phyloP scores from a whole-genome alignment of 169 alveolate species.

The Cryptosporidium xiaoi region DNA sequence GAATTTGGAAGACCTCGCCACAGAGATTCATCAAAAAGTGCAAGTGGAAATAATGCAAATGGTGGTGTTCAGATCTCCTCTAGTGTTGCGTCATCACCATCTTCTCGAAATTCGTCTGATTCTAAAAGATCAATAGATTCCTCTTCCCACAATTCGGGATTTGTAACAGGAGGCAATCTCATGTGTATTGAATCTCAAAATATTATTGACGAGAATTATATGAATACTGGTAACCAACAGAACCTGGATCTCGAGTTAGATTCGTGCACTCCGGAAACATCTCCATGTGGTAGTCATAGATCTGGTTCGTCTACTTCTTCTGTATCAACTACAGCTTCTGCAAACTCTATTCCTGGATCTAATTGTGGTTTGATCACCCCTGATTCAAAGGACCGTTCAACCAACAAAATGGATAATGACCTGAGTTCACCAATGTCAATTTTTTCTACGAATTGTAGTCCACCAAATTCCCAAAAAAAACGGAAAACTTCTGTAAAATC shows the following conservation, averaged over 20 bases:
- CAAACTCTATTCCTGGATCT: background rate
- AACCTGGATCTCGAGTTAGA: conserved; percentile 34
- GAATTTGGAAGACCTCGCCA: conserved; percentile 73
- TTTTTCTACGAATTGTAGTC: conserved; percentile 36
- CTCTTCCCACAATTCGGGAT: background rate
- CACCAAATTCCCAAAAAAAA: conserved; percentile 52
- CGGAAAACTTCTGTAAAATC: conserved; percentile 39
- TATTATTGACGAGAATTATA: conserved; percentile 2
- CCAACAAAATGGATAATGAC: conserved; percentile 28
- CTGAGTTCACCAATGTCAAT: conserved; percentile 49
- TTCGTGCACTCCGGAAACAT: conserved; percentile 41
- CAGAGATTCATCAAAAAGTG: conserved; percentile 55
- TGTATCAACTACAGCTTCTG: conserved; percentile 20
- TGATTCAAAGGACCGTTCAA: too few species aligned
- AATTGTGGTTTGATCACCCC: too few species aligned
- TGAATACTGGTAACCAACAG: background rate
- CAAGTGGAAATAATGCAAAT: background rate
- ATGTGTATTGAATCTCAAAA: background rate
- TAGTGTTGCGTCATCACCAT: background rate
- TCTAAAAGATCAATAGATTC: conserved; percentile 34
- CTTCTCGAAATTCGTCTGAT: background rate
- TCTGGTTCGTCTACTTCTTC: conserved; percentile 27
- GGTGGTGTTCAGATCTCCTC: conserved; percentile 1
- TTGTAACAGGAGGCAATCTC: background rate
- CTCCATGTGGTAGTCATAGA: conserved; percentile 58